phyloP scores from a whole-genome alignment of 2,329 filamentous ascomycete genomes.

The Stachybotrys chlorohalonatus region DNA sequence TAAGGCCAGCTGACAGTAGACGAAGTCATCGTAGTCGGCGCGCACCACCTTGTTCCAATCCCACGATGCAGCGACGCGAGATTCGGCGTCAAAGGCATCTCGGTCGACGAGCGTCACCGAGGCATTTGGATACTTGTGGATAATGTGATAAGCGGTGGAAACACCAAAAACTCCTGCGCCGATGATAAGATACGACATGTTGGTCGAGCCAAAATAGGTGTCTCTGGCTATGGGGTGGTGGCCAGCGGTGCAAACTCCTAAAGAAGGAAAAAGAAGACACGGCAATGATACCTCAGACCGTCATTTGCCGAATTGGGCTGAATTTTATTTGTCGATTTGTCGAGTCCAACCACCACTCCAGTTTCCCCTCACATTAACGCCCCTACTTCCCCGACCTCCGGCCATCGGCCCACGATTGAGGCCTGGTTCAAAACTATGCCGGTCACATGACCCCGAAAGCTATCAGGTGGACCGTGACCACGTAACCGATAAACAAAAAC shows the following conservation, averaged over 20 bases:
- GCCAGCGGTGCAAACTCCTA: no score
- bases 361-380: no score
- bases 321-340: not conserved
- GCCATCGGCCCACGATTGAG: not conserved
- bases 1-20: slow-evolving; percentile 56
- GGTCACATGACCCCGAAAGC: not conserved
- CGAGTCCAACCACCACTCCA: no score
- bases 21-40: slow-evolving; percentile 56
- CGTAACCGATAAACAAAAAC: not conserved
- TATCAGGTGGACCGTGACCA: not conserved
- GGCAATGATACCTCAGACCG: not conserved
- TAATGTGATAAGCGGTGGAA: slow-evolving; percentile 56
- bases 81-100: slow-evolving; percentile 36
- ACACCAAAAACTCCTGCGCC: slow-evolving; percentile 59
- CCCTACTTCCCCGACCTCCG: not conserved
- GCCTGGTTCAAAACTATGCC: not conserved
- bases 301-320: not conserved
- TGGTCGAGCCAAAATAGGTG: slow-evolving; percentile 1
- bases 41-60: slow-evolving; percentile 68
- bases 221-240: no score
- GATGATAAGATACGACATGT: slow-evolving; percentile 44
- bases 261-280: not conserved
- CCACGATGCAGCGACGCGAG: slow-evolving; percentile 52
- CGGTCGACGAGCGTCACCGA: slow-evolving; percentile 50
- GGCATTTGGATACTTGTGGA: slow-evolving; percentile 37